A percentile compares a stretch with the other conserved stretches of the same genome.
Conservation (phyloP, 1,284 basidiomycete species). For the Gastroboletus turbinatus region DNA sequence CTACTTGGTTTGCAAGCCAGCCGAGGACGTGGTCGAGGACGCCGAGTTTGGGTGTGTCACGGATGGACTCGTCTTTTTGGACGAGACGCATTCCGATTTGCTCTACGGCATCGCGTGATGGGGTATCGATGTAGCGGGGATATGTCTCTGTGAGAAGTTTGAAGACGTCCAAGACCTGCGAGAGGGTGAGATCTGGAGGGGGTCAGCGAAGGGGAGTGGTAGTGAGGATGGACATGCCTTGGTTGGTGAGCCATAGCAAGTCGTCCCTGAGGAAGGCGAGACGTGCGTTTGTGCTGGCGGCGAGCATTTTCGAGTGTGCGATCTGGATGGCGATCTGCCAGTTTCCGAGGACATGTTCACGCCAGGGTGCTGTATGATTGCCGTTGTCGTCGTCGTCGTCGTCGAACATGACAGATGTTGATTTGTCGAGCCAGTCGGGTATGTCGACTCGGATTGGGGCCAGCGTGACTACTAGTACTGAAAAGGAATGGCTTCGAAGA, state of each 20-base stretch:
- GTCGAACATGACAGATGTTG: neutral
- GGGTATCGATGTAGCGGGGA: constrained; percentile 71
- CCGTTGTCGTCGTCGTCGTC: constrained; percentile 10
- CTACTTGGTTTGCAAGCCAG: constrained; percentile 70
- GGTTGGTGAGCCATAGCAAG: constrained; percentile 55
- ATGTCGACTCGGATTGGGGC: too few relatives aligned
- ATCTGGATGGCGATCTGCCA: constrained; percentile 58
- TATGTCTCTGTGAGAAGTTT: constrained; percentile 72
- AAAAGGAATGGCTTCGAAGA: constrained; percentile 9
- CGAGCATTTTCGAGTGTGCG: constrained; percentile 50
- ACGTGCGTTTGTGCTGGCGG: constrained; percentile 53
- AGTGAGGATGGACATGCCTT: constrained; percentile 44
- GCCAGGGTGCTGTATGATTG: constrained; percentile 18
- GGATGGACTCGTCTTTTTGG: constrained; percentile 49
- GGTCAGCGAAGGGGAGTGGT: neutral
- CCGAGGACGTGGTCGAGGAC: constrained; percentile 68
- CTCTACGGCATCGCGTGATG: constrained; percentile 72
- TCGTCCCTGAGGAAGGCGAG: constrained; percentile 63
- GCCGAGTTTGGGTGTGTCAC: constrained; percentile 44
- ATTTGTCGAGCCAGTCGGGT: too few relatives aligned
- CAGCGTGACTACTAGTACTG: neutral
- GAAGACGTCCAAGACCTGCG: constrained; percentile 72
- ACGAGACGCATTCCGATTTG: constrained; percentile 63
- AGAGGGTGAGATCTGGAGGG: constrained; percentile 56
- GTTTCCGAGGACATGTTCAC: constrained; percentile 49